phyloP scores from a whole-genome alignment of 345 rosid genomes.

The Salix exigua region DNA sequence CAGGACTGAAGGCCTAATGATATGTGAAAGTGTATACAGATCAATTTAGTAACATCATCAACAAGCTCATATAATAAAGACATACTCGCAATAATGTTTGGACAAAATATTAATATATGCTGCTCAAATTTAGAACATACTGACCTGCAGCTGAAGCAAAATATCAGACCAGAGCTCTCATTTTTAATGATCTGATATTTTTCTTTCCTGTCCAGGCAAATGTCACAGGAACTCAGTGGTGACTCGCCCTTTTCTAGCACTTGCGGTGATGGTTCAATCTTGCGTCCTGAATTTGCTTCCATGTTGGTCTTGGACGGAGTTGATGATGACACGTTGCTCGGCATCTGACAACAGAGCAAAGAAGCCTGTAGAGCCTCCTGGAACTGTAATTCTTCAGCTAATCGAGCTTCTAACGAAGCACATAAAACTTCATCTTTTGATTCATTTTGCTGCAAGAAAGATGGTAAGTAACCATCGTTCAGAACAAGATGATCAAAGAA shows the following conservation, averaged over 20 bases:
- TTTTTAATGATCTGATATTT: not conserved
- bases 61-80: not conserved
- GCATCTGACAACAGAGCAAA: not conserved
- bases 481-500: not conserved
- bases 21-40: not conserved
- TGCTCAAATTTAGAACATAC: not conserved
- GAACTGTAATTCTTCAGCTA: conserved; percentile 10
- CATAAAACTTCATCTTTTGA: not conserved
- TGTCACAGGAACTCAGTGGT: not conserved
- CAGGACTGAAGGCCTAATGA: not conserved
- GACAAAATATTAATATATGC: not conserved
- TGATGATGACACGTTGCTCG: not conserved
- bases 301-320: not conserved
- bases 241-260: not conserved
- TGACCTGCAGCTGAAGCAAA: not conserved
- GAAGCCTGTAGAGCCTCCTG: conserved; percentile 3
- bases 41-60: not conserved
- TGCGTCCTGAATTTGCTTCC: not conserved
- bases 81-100: too few relatives aligned
- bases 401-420: not conserved
- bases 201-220: not conserved
- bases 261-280: not conserved
- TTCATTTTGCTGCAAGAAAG: not conserved
- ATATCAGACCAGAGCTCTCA: not conserved
- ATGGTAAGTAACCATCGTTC: not conserved